Percentiles rank a stretch among this genome's conserved stretches.
These are phyloP conservation scores for Gamsiella multidivaricata DNA, from an alignment of 192 early-diverging fungal genomes.

Conservation along the genomic window DNA sequence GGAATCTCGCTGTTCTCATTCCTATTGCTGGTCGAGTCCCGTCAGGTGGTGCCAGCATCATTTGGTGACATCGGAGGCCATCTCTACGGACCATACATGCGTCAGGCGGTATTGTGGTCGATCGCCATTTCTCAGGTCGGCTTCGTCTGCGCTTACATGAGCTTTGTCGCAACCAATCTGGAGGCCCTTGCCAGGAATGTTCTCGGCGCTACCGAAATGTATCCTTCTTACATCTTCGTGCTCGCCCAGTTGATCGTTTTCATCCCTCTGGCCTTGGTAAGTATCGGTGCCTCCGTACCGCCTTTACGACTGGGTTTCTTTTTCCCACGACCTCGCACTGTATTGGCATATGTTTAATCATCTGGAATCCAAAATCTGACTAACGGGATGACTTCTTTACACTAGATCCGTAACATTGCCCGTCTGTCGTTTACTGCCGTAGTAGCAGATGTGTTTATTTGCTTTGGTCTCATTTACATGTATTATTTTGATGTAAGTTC, in stretches of 20 bases:
- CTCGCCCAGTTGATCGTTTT: conserved; percentile 61
- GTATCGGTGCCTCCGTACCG: neutral
- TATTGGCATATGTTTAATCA: too few relatives aligned
- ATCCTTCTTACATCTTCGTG: conserved; percentile 55
- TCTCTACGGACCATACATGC: conserved; percentile 75
- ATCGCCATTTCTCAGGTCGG: conserved; percentile 80
- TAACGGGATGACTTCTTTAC: too few relatives aligned
- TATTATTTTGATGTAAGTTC: conserved; percentile 79
- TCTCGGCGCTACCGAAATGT: conserved; percentile 20
- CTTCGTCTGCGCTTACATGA: conserved; percentile 73
- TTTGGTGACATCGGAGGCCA: conserved; percentile 76
- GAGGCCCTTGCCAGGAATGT: conserved; percentile 53
- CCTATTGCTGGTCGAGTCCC: conserved; percentile 77
- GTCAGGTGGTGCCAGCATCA: conserved; percentile 71
- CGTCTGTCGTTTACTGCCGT: conserved; percentile 87
- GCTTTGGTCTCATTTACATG: conserved; percentile 87
- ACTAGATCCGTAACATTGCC: conserved; percentile 89
- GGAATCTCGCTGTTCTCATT: conserved; percentile 76
- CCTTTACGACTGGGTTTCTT: neutral
- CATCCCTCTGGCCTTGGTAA: conserved; percentile 61
- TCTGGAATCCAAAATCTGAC: too few relatives aligned
- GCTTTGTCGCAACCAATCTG: conserved; percentile 70
- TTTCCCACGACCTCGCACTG: neutral
- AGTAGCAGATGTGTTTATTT: conserved; percentile 93
- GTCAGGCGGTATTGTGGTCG: conserved; percentile 73